A percentile compares a stretch with the other conserved stretches of the same genome.
Conservation (phyloP, 2,329 filamentous ascomycete species). For the Passalora sequoiae region DNA sequence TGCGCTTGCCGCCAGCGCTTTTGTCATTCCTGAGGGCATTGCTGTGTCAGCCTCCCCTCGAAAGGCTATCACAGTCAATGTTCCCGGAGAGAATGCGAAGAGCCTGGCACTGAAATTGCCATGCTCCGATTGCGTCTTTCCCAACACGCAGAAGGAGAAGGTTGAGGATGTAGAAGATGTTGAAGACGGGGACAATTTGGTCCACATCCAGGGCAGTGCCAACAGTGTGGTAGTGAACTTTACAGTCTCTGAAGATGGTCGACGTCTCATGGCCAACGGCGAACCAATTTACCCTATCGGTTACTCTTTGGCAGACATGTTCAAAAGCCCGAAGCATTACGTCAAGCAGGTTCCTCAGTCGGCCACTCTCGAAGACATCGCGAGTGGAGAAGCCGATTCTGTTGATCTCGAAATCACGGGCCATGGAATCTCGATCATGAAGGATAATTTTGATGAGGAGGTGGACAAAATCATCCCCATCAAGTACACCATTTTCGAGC, state of each 20-base stretch:
- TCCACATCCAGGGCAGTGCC: constrained; percentile 30
- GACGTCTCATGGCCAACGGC: constrained; percentile 54
- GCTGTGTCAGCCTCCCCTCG: constrained; percentile 39
- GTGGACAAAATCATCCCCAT: constrained; percentile 51
- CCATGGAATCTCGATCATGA: constrained; percentile 35
- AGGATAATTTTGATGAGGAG: constrained; percentile 48
- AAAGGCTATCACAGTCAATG: constrained; percentile 5
- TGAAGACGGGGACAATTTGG: constrained; percentile 22
- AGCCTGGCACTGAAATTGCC: constrained; percentile 46
- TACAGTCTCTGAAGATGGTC: constrained; percentile 43
- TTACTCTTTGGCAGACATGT: constrained; percentile 7
- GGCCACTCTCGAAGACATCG: constrained; percentile 21
- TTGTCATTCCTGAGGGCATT: constrained; percentile 50
- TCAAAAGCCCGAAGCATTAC: constrained; percentile 13
- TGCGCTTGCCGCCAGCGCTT: constrained; percentile 36
- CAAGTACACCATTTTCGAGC: constrained; percentile 56
- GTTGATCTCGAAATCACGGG: constrained; percentile 33
- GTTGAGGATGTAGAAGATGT: constrained; percentile 21
- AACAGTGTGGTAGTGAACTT: constrained; percentile 47
- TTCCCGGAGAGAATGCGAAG: constrained; percentile 34
- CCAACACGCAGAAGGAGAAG: constrained; percentile 25
- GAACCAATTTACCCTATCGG: constrained; percentile 52
- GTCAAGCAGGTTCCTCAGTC: constrained; percentile 27
- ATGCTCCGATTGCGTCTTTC: constrained; percentile 52
- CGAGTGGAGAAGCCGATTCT: constrained; percentile 29